Percentiles rank a stretch among this genome's conserved stretches.
Conservation (phyloP, 352 stramenopile species). For the Phytophthora idaei region DNA sequence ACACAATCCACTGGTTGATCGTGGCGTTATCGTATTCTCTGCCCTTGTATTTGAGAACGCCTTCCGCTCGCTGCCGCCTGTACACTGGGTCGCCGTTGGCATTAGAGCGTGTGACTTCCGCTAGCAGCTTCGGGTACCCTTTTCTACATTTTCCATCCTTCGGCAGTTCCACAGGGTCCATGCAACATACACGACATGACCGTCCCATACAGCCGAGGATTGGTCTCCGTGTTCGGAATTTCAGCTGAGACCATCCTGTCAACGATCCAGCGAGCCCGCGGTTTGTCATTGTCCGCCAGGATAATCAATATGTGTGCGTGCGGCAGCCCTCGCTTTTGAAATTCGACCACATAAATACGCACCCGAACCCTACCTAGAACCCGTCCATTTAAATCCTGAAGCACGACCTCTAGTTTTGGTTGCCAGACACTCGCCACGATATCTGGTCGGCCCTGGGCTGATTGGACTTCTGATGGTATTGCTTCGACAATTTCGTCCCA, state of each 20-base stretch:
- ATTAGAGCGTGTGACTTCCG: not conserved
- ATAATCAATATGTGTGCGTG: constrained; percentile 1
- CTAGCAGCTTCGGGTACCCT: not conserved
- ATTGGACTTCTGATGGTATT: not conserved
- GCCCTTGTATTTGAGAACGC: not conserved
- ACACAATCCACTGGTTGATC: not conserved
- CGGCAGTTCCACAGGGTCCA: not conserved
- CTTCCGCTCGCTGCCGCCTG: not conserved
- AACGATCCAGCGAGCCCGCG: not conserved
- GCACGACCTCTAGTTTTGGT: not conserved
- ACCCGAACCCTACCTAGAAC: not conserved
- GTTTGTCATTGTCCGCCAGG: not conserved
- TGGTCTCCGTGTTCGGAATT: not conserved
- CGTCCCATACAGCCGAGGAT: not conserved
- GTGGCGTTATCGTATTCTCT: not conserved
- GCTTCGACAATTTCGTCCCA: not conserved
- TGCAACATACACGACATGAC: not conserved
- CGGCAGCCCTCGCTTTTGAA: not conserved
- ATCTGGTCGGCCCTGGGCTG: not conserved
- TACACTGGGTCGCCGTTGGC: not conserved
- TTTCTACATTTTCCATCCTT: constrained; percentile 1
- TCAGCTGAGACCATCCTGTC: not conserved
- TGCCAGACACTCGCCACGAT: not conserved
- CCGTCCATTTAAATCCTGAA: not conserved
- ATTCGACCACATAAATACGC: constrained; percentile 1